A percentile compares a stretch with the other conserved stretches of the same genome.
Conservation (phyloP, 2,329 filamentous ascomycete genomes). For the Hymenoscyphus linearis region DNA sequence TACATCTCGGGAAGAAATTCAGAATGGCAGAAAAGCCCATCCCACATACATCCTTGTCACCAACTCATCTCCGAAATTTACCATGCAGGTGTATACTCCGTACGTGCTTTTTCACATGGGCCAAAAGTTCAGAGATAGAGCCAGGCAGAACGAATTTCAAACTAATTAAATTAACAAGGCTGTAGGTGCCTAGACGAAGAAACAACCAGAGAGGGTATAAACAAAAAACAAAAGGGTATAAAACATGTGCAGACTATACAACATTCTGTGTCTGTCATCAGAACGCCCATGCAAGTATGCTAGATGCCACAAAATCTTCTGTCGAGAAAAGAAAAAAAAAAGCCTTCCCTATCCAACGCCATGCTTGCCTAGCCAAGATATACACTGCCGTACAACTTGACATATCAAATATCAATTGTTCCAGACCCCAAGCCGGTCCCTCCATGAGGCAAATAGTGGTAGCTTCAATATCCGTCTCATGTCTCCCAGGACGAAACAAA, state of each 20-base stretch:
- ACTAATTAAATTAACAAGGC: background rate
- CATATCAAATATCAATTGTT: background rate
- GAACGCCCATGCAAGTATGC: slow-evolving; percentile 18
- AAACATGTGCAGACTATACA: slow-evolving; percentile 12
- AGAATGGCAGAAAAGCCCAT: background rate
- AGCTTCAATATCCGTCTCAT: background rate
- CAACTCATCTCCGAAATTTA: background rate
- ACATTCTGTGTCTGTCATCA: slow-evolving; percentile 5
- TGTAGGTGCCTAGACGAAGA: background rate
- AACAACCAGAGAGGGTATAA: slow-evolving; percentile 7
- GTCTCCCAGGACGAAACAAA: background rate
- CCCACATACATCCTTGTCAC: background rate
- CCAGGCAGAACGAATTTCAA: too few relatives aligned
- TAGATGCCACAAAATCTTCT: slow-evolving; percentile 11
- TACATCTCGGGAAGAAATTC: background rate
- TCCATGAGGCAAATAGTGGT: background rate
- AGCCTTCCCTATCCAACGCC: slow-evolving; percentile 7
- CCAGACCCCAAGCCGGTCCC: background rate
- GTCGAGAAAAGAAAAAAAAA: background rate
- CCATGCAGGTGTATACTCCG: too few relatives aligned
- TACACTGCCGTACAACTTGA: background rate
- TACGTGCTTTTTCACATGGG: too few relatives aligned
- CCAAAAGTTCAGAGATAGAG: too few relatives aligned
- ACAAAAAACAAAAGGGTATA: slow-evolving; percentile 4
- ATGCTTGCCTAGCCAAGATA: background rate